A percentile compares a stretch with the other conserved stretches of the same genome.
These are phyloP conservation scores for Colletotrichum acutatum DNA, from an alignment of 2,329 filamentous ascomycete species.

Conservation along the genomic window DNA sequence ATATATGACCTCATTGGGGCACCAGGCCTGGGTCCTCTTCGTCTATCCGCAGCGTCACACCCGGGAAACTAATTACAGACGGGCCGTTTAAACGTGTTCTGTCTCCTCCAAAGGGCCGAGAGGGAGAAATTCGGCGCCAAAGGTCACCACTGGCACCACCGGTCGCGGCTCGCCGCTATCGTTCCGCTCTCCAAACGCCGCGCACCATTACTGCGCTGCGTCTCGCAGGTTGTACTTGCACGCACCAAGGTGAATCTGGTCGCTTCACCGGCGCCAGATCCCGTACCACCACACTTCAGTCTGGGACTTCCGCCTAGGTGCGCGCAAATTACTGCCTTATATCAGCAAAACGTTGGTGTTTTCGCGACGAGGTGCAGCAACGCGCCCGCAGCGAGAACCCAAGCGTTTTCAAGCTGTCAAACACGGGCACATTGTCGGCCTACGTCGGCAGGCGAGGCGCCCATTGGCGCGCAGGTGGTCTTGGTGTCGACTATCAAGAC, in stretches of 20 bases:
- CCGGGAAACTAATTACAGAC: conserved; percentile 34
- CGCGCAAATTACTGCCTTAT: background rate
- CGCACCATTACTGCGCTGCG: conserved; percentile 4
- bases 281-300: background rate
- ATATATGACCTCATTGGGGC: conserved; percentile 36
- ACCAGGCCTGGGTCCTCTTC: conserved; percentile 26
- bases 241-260: background rate
- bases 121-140: conserved; percentile 4
- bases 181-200: background rate
- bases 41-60: conserved; percentile 35
- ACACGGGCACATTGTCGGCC: conserved; percentile 16
- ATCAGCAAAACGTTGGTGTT: conserved; percentile 7
- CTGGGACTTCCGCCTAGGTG: background rate
- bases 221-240: conserved; percentile 9
- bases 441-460: conserved; percentile 5
- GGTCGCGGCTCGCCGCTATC: background rate
- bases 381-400: conserved; percentile 15
- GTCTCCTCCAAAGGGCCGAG: conserved; percentile 36
- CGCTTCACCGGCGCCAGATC: background rate
- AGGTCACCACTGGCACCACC: background rate
- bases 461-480: conserved; percentile 13
- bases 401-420: background rate
- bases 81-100: conserved; percentile 33
- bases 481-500: conserved; percentile 11
- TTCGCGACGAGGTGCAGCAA: conserved; percentile 19